Percentiles rank a stretch among this genome's conserved stretches.
Conservation (phyloP, 345 rosid species). For the Lepidium sativum region DNA sequence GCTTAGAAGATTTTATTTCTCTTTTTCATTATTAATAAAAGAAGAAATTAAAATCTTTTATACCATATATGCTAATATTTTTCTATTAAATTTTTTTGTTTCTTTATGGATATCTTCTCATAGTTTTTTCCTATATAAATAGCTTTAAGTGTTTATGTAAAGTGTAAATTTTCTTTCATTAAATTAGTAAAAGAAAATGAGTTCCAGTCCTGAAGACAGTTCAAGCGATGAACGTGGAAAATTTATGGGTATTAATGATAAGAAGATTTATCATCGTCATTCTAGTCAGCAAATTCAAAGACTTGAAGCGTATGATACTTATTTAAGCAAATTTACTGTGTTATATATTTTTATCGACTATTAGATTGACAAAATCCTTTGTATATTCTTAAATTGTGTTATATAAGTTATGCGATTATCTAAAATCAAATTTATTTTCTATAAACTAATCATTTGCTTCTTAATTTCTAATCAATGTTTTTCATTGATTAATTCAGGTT, state of each 20-base stretch:
- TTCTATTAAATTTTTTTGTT: background rate
- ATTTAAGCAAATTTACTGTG: background rate
- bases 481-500: conserved; percentile 31
- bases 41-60: background rate
- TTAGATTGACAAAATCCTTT: no score
- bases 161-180: background rate
- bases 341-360: no score
- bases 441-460: background rate
- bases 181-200: background rate
- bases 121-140: background rate
- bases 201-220: conserved; percentile 18
- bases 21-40: no score
- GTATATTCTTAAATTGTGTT: no score
- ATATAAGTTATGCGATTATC: no score
- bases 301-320: conserved; percentile 50
- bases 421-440: no score
- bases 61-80: background rate
- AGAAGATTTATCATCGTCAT: conserved; percentile 43
- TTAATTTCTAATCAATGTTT: background rate
- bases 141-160: background rate
- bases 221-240: conserved; percentile 38
- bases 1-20: no score
- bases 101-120: background rate
- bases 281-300: conserved; percentile 33
- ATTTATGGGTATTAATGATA: conserved; percentile 4